Evolutionary conservation across 2,329 filamentous ascomycete genomes (phyloP).

Genomic region (Magnaporthiopsis rhizophila): DNA sequence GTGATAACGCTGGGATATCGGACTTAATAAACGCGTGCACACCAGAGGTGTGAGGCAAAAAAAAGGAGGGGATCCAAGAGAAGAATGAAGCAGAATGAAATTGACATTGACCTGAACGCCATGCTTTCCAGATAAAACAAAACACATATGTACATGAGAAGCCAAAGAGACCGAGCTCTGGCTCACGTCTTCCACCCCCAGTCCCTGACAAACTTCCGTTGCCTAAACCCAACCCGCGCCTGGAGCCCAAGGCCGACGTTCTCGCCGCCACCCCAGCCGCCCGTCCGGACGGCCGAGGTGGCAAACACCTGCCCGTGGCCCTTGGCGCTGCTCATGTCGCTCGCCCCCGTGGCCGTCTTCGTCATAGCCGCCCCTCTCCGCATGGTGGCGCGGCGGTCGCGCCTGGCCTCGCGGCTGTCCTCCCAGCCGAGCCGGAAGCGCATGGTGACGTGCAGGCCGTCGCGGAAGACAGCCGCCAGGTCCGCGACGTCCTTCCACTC

Average conservation of each 20-base stretch:
- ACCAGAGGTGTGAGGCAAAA: background rate
- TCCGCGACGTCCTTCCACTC: slow-evolving; percentile 18
- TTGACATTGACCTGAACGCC: background rate
- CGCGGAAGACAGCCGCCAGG: slow-evolving; percentile 14
- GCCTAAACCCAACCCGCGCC: slow-evolving; percentile 15
- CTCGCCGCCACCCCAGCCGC: slow-evolving; percentile 18
- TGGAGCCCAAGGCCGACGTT: slow-evolving; percentile 16
- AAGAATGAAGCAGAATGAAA: background rate
- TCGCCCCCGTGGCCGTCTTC: background rate
- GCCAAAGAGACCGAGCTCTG: background rate
- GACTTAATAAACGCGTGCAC: too few species aligned
- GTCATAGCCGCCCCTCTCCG: background rate
- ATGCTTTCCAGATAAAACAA: background rate
- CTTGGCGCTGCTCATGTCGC: slow-evolving; percentile 3
- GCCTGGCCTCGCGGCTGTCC: background rate
- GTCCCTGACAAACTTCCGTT: slow-evolving; percentile 14
- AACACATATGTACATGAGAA: background rate
- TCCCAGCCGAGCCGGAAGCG: slow-evolving; percentile 20
- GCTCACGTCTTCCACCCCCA: slow-evolving; percentile 16
- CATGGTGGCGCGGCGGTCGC: background rate
- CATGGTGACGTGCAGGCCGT: slow-evolving; percentile 18
- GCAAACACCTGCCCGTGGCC: slow-evolving; percentile 12
- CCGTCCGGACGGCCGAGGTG: slow-evolving; percentile 15
- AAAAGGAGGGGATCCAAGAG: background rate
- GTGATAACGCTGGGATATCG: background rate